Evolutionary conservation across 108 stramenopile genomes (phyloP).

Genomic region (Hondaea fermentalgiana): DNA sequence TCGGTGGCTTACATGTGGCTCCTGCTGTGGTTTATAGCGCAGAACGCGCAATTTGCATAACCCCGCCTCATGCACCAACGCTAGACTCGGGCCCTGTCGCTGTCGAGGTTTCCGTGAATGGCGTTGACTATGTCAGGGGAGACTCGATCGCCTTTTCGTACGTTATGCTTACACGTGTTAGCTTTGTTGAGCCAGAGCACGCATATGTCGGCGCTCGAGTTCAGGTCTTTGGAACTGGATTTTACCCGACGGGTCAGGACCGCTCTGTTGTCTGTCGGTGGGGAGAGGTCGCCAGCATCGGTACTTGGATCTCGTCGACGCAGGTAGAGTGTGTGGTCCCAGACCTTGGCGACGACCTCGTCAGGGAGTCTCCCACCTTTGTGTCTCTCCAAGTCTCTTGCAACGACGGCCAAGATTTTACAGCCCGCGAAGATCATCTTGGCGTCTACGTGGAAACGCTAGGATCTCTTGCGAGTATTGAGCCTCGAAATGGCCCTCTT

Average conservation of each 20-base stretch:
- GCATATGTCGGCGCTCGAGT: background rate
- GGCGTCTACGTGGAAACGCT: background rate
- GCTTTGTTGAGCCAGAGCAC: background rate
- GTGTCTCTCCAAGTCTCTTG: background rate
- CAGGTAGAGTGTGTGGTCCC: background rate
- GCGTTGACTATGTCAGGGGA: background rate
- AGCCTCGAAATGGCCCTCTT: background rate
- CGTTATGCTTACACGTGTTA: background rate
- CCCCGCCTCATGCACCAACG: background rate
- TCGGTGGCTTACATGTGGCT: background rate
- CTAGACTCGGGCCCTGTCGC: background rate
- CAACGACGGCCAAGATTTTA: background rate
- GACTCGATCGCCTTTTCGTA: background rate
- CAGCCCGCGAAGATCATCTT: background rate
- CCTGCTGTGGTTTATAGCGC: background rate
- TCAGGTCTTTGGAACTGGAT: background rate
- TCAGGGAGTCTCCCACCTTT: background rate
- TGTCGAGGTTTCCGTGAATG: background rate
- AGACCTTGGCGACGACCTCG: background rate
- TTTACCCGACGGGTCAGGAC: background rate
- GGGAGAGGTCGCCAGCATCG: background rate
- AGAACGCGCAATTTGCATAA: background rate
- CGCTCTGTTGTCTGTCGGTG: background rate
- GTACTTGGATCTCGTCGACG: background rate
- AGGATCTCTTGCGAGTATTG: background rate